phyloP scores from a whole-genome alignment of 352 stramenopile species.

The Phytopythium vexans region DNA sequence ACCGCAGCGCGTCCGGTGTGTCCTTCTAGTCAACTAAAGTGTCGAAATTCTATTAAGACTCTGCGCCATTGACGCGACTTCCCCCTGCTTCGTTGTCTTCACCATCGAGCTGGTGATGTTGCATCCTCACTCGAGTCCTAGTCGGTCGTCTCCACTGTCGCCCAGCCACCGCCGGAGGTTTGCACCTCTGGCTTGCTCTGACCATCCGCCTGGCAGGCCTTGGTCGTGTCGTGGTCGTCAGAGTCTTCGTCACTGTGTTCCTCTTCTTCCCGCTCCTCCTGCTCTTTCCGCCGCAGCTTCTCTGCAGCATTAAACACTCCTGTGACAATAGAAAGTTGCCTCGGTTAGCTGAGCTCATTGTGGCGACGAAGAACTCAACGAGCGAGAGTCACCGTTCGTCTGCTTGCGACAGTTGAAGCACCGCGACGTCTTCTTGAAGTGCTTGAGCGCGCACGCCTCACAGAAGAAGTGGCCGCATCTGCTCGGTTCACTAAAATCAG shows the following conservation, averaged over 20 bases:
- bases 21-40: not conserved
- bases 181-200: not conserved
- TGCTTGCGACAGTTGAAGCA: conserved; percentile 96
- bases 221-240: not conserved
- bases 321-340: conserved; percentile 2
- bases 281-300: conserved; percentile 64
- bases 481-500: not conserved
- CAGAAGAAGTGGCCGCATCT: conserved; percentile 97
- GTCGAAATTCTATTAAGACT: not conserved
- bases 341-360: not conserved
- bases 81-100: conserved; percentile 11
- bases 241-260: conserved; percentile 1
- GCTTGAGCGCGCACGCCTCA: conserved; percentile 88
- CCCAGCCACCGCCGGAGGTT: conserved; percentile 2
- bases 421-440: conserved; percentile 74
- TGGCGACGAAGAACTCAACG: not conserved
- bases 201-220: not conserved
- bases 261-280: conserved; percentile 23
- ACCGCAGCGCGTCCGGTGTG: too few relatives aligned
- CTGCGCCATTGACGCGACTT: not conserved
- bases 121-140: not conserved
- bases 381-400: conserved; percentile 68
- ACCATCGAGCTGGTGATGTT: not conserved
- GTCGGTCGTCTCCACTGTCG: not conserved
- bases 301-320: conserved; percentile 88